Evolutionary conservation across 352 stramenopile species (phyloP).

Genomic region (Phytophthora colocasiae): DNA sequence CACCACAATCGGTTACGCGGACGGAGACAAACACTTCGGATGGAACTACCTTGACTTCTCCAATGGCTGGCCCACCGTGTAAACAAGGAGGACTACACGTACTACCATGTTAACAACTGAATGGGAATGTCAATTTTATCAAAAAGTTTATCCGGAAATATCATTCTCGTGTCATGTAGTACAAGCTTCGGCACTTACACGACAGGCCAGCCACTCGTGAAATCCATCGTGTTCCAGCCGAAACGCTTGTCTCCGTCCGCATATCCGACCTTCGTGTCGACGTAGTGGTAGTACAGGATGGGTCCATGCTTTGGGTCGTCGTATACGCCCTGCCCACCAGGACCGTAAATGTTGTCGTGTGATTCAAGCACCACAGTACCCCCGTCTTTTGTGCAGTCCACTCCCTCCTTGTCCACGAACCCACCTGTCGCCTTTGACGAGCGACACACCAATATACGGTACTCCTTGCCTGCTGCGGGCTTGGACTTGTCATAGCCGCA

Average conservation of each 20-base stretch:
- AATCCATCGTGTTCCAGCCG: conserved; percentile 58
- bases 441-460: conserved; percentile 54
- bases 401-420: conserved; percentile 48
- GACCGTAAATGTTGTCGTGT: conserved; percentile 48
- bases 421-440: conserved; percentile 40
- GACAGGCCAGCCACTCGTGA: conserved; percentile 52
- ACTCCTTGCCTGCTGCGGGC: conserved; percentile 46
- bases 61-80: conserved; percentile 46
- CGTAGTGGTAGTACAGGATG: conserved; percentile 67
- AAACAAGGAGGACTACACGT: neutral
- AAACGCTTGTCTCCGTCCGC: conserved; percentile 54
- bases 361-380: conserved; percentile 52
- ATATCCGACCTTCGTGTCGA: conserved; percentile 52
- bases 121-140: too few relatives aligned
- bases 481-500: conserved; percentile 41
- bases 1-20: conserved; percentile 44
- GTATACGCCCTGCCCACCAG: conserved; percentile 54
- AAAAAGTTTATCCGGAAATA: neutral
- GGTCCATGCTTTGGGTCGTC: conserved; percentile 48
- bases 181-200: conserved; percentile 19
- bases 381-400: conserved; percentile 39
- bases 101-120: too few relatives aligned
- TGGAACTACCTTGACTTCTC: conserved; percentile 58
- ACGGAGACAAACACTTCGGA: conserved; percentile 37
- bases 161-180: neutral